phyloP scores from a whole-genome alignment of 768 basidiomycete genomes.

The Pisolithus marmoratus region DNA sequence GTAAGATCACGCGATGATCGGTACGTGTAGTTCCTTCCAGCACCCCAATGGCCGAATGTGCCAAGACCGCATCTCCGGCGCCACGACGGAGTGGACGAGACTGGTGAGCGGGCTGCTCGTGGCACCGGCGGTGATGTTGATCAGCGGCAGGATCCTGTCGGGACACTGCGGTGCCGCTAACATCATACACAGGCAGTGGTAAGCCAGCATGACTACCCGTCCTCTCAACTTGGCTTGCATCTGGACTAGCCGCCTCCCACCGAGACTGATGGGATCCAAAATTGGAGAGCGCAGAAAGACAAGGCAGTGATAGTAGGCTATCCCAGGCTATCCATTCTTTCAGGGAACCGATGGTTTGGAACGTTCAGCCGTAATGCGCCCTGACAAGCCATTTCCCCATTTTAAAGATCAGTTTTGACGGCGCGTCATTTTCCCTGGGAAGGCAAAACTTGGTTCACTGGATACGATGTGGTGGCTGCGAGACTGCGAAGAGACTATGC shows the following conservation, averaged over 20 bases:
- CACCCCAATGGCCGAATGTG: neutral
- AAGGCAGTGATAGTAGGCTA: neutral
- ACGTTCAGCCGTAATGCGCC: neutral
- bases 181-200: neutral
- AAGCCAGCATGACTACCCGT: neutral
- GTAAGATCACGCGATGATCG: neutral
- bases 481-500: neutral
- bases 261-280: neutral
- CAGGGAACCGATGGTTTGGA: neutral
- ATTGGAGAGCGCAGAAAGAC: neutral
- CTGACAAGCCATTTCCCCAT: neutral
- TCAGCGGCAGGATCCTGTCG: neutral
- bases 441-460: neutral
- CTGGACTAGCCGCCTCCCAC: neutral
- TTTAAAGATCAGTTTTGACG: neutral
- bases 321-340: neutral
- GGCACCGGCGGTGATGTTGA: neutral
- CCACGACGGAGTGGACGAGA: neutral
- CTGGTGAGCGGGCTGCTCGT: neutral
- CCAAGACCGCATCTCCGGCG: neutral
- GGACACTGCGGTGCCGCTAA: neutral
- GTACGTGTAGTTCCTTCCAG: neutral
- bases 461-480: neutral
- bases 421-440: neutral
- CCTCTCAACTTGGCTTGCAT: neutral